Percentiles rank a stretch among this genome's conserved stretches.
Conservation (phyloP, 768 basidiomycete genomes). For the Neoboletus subvelutipes region DNA sequence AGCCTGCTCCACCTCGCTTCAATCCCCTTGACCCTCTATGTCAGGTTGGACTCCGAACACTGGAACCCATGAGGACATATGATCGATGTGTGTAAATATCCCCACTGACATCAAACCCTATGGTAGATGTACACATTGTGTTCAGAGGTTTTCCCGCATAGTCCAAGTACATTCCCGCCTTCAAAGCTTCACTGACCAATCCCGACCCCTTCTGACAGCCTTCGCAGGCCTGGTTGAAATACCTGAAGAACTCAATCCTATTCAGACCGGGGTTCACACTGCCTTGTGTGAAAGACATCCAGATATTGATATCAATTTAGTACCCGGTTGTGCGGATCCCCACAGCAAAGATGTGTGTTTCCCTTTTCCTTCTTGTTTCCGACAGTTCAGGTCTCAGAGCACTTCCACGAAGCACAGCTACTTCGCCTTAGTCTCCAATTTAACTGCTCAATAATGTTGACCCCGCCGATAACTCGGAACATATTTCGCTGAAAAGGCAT, state of each 20-base stretch:
- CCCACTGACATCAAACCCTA: constrained; percentile 19
- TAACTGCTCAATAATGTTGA: neutral
- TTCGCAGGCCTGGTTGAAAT: constrained; percentile 9
- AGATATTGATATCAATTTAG: neutral
- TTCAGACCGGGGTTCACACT: constrained; percentile 2
- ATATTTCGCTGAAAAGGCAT: neutral
- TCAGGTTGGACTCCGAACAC: constrained; percentile 10
- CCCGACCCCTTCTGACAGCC: constrained; percentile 7
- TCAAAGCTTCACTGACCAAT: constrained; percentile 1
- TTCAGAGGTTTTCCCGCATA: constrained; percentile 2
- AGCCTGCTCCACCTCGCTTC: neutral
- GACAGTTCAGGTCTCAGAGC: constrained; percentile 7
- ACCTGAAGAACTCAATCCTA: constrained; percentile 1
- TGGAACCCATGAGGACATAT: constrained; percentile 12
- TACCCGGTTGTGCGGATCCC: constrained; percentile 11
- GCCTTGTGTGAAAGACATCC: constrained; percentile 8
- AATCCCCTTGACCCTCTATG: constrained; percentile 10
- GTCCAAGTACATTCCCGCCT: constrained; percentile 9
- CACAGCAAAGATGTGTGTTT: neutral
- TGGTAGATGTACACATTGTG: constrained; percentile 7
- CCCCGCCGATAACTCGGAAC: neutral
- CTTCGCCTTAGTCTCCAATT: neutral
- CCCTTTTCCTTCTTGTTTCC: neutral
- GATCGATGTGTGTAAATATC: constrained; percentile 19
- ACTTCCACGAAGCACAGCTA: constrained; percentile 6